phyloP scores from a whole-genome alignment of 2,329 filamentous ascomycete genomes.

The Claviceps capensis region DNA sequence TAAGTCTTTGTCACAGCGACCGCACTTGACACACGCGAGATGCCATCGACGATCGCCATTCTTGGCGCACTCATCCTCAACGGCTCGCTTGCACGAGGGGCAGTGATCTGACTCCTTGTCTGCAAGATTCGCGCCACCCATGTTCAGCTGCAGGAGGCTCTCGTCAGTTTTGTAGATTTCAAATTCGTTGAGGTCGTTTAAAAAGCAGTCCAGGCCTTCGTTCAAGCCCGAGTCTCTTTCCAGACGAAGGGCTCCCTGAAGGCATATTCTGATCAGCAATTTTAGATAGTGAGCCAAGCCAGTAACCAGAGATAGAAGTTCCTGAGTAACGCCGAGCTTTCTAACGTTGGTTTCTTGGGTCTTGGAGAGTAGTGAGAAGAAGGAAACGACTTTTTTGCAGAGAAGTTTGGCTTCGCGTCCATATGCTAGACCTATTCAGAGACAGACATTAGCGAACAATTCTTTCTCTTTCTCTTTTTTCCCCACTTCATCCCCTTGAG shows the following conservation, averaged over 20 bases:
- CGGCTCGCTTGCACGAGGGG: constrained; percentile 64
- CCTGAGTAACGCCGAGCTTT: constrained; percentile 91
- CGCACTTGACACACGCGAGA: constrained; percentile 65
- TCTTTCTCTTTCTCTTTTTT: not conserved
- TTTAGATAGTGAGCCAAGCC: constrained; percentile 95
- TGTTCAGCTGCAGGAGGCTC: constrained; percentile 49
- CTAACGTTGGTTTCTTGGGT: constrained; percentile 82
- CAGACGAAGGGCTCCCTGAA: constrained; percentile 82
- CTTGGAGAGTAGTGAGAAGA: constrained; percentile 89
- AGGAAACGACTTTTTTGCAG: constrained; percentile 99
- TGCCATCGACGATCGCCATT: constrained; percentile 71
- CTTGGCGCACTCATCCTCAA: constrained; percentile 85
- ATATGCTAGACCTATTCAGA: constrained; percentile 60
- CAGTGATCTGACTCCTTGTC: constrained; percentile 78
- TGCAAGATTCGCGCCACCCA: constrained; percentile 52
- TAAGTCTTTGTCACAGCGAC: constrained; percentile 50
- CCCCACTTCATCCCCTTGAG: not conserved
- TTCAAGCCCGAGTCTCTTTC: constrained; percentile 69
- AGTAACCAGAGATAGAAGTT: constrained; percentile 92
- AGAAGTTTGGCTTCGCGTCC: constrained; percentile 92
- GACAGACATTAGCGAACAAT: not conserved
- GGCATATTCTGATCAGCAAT: constrained; percentile 88
- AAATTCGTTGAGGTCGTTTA: constrained; percentile 73
- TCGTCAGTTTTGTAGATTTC: constrained; percentile 64
- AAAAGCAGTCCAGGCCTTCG: constrained; percentile 67